Percentiles rank a stretch among this genome's conserved stretches.
phyloP scores from a whole-genome alignment of 2,329 filamentous ascomycete species.

The Ascochyta viciae-villosae region DNA sequence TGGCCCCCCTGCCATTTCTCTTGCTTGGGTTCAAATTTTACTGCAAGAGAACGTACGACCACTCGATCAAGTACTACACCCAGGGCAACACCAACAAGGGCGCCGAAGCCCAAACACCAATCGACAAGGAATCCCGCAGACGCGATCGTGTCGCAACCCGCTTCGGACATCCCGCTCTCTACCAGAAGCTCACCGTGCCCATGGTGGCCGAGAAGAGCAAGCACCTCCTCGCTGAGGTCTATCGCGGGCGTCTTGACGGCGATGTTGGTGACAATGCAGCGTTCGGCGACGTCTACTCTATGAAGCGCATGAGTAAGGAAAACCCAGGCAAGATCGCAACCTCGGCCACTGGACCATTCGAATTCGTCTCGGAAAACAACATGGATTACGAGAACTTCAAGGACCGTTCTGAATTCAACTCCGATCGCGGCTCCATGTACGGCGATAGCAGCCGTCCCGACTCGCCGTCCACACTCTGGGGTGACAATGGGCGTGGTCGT shows the following conservation, averaged over 20 bases:
- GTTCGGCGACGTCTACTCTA: slow-evolving; percentile 81
- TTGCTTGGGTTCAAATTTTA: slow-evolving; percentile 87
- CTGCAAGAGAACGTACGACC: slow-evolving; percentile 78
- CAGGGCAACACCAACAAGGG: slow-evolving; percentile 64
- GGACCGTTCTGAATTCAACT: slow-evolving; percentile 84
- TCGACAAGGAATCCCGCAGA: slow-evolving; percentile 52
- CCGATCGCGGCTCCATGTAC: slow-evolving; percentile 71
- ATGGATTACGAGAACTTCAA: slow-evolving; percentile 94
- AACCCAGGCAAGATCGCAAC: slow-evolving; percentile 62
- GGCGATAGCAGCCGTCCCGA: slow-evolving; percentile 67
- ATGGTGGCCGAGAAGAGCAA: slow-evolving; percentile 95
- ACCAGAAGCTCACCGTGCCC: slow-evolving; percentile 86
- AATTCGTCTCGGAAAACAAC: slow-evolving; percentile 84
- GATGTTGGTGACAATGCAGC: slow-evolving; percentile 64
- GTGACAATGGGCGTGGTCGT: slow-evolving; percentile 32
- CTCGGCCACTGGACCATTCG: slow-evolving; percentile 67
- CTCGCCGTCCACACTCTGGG: slow-evolving; percentile 57
- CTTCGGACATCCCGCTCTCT: slow-evolving; percentile 88
- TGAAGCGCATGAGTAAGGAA: slow-evolving; percentile 76
- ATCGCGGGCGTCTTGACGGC: slow-evolving; percentile 79
- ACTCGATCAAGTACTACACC: slow-evolving; percentile 80
- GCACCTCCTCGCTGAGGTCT: slow-evolving; percentile 83
- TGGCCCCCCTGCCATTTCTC: slow-evolving; percentile 78
- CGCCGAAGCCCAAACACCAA: slow-evolving; percentile 52
- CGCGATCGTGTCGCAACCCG: slow-evolving; percentile 75